Base-by-base conservation (phyloP, 495 filamentous ascomycete genomes). In the Oidiodendron maius region DNA sequence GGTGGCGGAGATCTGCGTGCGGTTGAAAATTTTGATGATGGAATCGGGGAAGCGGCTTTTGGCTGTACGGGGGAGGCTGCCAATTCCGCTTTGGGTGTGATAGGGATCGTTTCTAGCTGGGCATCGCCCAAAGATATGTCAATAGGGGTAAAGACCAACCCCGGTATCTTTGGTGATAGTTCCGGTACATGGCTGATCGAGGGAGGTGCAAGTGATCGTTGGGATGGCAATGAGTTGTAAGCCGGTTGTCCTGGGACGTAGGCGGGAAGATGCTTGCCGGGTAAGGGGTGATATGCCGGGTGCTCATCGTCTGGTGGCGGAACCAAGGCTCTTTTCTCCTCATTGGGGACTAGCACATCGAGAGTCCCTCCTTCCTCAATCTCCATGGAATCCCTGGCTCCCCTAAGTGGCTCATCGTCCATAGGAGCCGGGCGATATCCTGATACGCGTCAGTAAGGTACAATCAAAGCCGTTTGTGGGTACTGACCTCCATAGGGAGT, bases 241-340 rank as follows among this genome's bases (percentile, higher is more conserved):
- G 23, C 22, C 4, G 24, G n/a, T 40, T 40, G 3, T 17, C 24
- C 15, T 28, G 34, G 35, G 13, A 37, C 18, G 17, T 28, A 40
- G 13, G 13, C 16, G 34, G 36, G 34, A 24, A 34, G 9, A 32
- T 34, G 46, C 15, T 37, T 23, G 48, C 6, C 47, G 13, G 47
- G 47, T 22, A 50, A n/a, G 26, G 38, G 47, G 26, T 51, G 39
- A 10, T 39, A 51, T 4, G 46, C 55, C 11, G 55, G 55, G 36
- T 58, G 55, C 16, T 47, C 34, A 22, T 28, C 13, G 16, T 48
- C 21, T 30, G 55, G 50, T 39, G 55, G 55, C 39, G 50, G 42
- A 8, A 24, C 21, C 2, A 48, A 3, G 23, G 34, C 20, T 15
- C 5, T 12, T 23, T 58, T 58, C 28, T 58, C 55, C 18, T 40